A percentile compares a stretch with the other conserved stretches of the same genome.
These are phyloP conservation scores for Lodderomyces elongisporus DNA, from an alignment of 1,139 yeast species.

Conservation along the genomic window DNA sequence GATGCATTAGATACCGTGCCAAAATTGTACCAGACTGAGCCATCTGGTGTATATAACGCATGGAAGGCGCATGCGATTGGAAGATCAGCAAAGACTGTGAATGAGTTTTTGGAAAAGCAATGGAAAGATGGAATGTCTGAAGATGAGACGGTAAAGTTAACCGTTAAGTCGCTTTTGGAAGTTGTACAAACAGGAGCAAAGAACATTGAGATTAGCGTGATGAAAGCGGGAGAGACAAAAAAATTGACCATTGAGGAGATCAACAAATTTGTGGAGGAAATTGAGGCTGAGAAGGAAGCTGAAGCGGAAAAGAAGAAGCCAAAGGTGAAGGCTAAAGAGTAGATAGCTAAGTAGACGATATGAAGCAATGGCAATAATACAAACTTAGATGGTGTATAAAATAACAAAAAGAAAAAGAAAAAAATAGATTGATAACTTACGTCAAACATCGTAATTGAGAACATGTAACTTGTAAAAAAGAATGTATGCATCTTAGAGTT, in stretches of 20 bases:
- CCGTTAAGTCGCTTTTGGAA: constrained; percentile 83
- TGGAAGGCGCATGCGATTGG: constrained; percentile 99
- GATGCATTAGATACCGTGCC: constrained; percentile 82
- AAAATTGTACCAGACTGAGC: constrained; percentile 89
- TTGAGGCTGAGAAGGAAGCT: constrained; percentile 86
- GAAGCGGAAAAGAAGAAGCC: constrained; percentile 86
- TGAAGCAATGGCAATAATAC: no score
- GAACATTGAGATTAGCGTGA: constrained; percentile 87
- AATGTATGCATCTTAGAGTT: no score
- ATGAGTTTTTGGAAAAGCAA: constrained; percentile 91
- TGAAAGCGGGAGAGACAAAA: constrained; percentile 59
- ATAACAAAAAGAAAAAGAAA: no score
- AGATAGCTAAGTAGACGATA: no score
- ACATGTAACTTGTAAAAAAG: no score
- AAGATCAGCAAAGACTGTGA: constrained; percentile 88
- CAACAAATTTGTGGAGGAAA: constrained; percentile 69
- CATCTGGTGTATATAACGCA: constrained; percentile 96
- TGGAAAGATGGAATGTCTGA: constrained; percentile 66
- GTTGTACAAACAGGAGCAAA: constrained; percentile 98
- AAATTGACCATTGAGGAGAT: constrained; percentile 68
- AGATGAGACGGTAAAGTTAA: constrained; percentile 72
- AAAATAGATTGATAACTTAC: no score
- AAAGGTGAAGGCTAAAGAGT: constrained; percentile 25
- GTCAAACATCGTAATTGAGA: not conserved
- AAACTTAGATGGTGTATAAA: no score